phyloP scores from a whole-genome alignment of 495 filamentous ascomycete genomes.

The Penicillium angulare region DNA sequence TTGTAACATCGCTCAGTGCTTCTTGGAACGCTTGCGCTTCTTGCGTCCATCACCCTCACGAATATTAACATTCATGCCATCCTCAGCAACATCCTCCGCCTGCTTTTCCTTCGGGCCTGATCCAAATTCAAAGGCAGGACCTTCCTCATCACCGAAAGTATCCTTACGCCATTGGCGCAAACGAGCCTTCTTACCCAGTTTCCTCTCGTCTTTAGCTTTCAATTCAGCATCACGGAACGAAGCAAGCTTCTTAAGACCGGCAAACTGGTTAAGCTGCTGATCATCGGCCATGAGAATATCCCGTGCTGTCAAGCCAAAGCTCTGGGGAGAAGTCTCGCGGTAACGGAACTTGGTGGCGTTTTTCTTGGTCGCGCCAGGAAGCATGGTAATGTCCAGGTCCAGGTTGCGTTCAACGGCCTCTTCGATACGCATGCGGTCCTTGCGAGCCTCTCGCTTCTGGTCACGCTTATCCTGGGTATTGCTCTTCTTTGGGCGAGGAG shows the following conservation, averaged over 20 bases:
- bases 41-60: conserved; percentile 43
- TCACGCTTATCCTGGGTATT: conserved; percentile 64
- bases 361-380: conserved; percentile 54
- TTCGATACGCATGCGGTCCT: conserved; percentile 80
- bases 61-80: conserved; percentile 39
- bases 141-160: conserved; percentile 77
- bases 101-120: conserved; percentile 21
- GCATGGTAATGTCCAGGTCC: conserved; percentile 63
- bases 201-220: conserved; percentile 84
- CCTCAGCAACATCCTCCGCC: conserved; percentile 18
- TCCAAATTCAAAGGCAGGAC: conserved; percentile 44
- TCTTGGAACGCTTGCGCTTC: conserved; percentile 53
- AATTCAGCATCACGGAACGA: conserved; percentile 83
- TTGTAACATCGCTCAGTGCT: conserved; percentile 30
- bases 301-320: conserved; percentile 81
- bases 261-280: conserved; percentile 82
- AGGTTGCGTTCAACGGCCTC: conserved; percentile 81
- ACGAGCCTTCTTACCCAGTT: conserved; percentile 85
- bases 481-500: conserved; percentile 52
- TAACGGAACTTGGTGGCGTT: conserved; percentile 71
- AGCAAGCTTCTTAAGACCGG: conserved; percentile 91
- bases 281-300: conserved; percentile 94
- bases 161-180: conserved; percentile 90
- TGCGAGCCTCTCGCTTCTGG: conserved; percentile 70
- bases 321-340: conserved; percentile 85